phyloP scores from a whole-genome alignment of 768 basidiomycete genomes.

The Amyloporia xantha region DNA sequence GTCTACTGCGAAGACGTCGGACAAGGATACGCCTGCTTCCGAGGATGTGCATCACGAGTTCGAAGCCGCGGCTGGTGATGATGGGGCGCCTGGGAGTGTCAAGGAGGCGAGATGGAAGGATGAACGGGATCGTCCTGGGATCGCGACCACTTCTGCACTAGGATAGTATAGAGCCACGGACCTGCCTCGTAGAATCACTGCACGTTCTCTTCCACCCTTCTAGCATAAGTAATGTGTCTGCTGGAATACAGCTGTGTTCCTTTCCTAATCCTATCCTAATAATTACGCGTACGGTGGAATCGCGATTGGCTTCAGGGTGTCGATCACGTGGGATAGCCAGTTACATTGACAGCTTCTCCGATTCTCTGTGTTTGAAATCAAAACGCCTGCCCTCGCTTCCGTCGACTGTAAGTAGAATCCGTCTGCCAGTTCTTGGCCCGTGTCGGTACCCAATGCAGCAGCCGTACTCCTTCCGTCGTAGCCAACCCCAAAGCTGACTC shows the following conservation, averaged over 20 bases:
- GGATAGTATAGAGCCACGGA: constrained; percentile 3
- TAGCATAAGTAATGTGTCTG: too few species aligned
- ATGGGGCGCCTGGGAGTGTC: constrained; percentile 20
- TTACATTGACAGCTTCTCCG: constrained; percentile 14
- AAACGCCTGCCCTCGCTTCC: background rate
- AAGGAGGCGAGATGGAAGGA: constrained; percentile 19
- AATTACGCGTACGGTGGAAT: too few species aligned
- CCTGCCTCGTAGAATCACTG: background rate
- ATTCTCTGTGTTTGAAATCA: constrained; percentile 8
- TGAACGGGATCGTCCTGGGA: constrained; percentile 7
- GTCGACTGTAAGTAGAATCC: background rate
- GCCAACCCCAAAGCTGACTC: background rate
- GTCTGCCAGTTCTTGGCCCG: background rate
- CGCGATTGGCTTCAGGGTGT: too few species aligned
- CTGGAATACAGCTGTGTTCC: too few species aligned
- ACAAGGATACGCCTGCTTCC: constrained; percentile 21
- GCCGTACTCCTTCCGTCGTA: too few species aligned
- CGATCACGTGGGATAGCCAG: constrained; percentile 13
- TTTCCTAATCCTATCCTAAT: too few species aligned
- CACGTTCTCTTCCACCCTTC: background rate
- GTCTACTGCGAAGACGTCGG: constrained; percentile 12
- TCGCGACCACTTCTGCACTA: constrained; percentile 12
- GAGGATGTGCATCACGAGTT: constrained; percentile 20
- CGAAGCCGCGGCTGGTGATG: constrained; percentile 24
- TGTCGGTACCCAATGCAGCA: background rate